These are phyloP conservation scores for Collybia nuda DNA, from an alignment of 768 basidiomycete species.

Conservation along the genomic window DNA sequence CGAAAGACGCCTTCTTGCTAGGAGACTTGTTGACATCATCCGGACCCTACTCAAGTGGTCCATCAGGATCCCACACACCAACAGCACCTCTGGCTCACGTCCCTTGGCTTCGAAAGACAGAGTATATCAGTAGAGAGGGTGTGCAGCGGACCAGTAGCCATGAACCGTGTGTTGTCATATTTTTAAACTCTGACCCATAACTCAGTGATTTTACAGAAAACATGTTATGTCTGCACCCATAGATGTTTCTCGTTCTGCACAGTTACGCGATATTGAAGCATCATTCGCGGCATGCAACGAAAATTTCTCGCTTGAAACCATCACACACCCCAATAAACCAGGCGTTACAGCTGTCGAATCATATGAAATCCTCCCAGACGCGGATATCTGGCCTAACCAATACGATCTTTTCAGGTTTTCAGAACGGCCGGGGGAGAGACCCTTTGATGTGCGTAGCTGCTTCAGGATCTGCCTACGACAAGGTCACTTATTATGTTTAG, in stretches of 20 bases:
- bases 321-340: slow-evolving; percentile 81
- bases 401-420: slow-evolving; percentile 87
- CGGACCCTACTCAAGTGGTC: slow-evolving; percentile 43
- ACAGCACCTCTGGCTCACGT: slow-evolving; percentile 64
- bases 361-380: slow-evolving; percentile 82
- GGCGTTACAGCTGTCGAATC: slow-evolving; percentile 74
- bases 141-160: slow-evolving; percentile 39
- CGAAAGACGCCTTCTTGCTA: slow-evolving; percentile 74
- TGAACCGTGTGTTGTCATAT: slow-evolving; percentile 51
- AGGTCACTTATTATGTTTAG: slow-evolving; percentile 29
- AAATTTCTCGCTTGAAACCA: slow-evolving; percentile 51
- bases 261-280: slow-evolving; percentile 75
- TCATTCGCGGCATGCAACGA: slow-evolving; percentile 69
- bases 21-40: slow-evolving; percentile 57
- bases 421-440: slow-evolving; percentile 81
- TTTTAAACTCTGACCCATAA: not conserved
- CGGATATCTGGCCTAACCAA: slow-evolving; percentile 85
- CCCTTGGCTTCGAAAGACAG: slow-evolving; percentile 90
- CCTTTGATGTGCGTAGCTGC: slow-evolving; percentile 53
- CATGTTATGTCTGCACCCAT: slow-evolving; percentile 45
- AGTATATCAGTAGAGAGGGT: slow-evolving; percentile 74
- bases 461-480: not conserved
- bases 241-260: slow-evolving; percentile 74
- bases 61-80: slow-evolving; percentile 32
- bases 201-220: slow-evolving; percentile 37